Base-by-base conservation (phyloP, 345 rosid genomes). In the Lumnitzera racemosa region DNA sequence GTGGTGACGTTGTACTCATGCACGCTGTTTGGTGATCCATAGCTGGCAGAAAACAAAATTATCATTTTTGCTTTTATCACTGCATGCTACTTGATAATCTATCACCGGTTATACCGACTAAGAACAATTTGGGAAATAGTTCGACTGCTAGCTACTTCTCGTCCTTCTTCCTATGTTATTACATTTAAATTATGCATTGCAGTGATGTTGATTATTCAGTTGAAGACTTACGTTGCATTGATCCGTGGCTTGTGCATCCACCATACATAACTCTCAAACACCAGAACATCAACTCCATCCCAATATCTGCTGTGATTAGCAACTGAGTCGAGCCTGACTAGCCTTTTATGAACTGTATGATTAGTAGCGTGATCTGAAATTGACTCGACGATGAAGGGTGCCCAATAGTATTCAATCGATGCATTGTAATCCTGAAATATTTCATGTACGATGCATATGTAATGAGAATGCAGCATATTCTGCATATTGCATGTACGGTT, bases 191-290 rank as follows among this genome's bases (percentile, higher is more conserved):
- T 36, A 6, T 36, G 43, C 43, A 5, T 9, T 36, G 9, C 10
- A 9, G 7, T 36, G 11, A 36, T 36, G 43, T 36, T 4, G 7
- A 36, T 5, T 36, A 36, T 36, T 9, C 11, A 41, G 17, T 3
- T 3, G 9, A n/a, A 27, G 48, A 62, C 90, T 78, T 73, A 87
- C 95, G 96, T 87, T 8, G 88, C 99, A 59, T 92, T 92, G 70
- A 89, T 85, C 53, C 64, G 64, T 41, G 97, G 96, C 53, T 72
- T 83, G 80, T 82, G 70, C 99, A 92, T 89, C 99, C 99, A 92
- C 99, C 97, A 92, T 0, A 89, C 87, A 27, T 92, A 89, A 77
- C 96, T 87, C 72, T 92, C 94, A 43, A 89, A 92, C 49, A 92
- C 80, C 31, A 92, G 63, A 17, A 89, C 41, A 69, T 89, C 90